These are phyloP conservation scores for Aureobasidium lini DNA, from an alignment of 2,329 filamentous ascomycete genomes.

Conservation along the genomic window DNA sequence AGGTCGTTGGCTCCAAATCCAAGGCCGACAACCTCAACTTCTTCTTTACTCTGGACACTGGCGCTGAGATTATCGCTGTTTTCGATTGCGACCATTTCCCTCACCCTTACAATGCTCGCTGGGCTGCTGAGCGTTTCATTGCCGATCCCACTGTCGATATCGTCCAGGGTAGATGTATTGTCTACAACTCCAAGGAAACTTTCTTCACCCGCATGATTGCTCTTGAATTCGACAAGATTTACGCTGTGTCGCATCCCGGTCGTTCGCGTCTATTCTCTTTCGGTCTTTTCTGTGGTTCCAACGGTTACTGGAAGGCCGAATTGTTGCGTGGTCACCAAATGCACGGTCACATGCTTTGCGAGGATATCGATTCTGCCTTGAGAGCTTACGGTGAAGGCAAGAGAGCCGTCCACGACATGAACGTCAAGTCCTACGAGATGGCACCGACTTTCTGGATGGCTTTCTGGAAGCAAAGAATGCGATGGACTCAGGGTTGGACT, in stretches of 20 bases:
- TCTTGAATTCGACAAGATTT: constrained; percentile 47
- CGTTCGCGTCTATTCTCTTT: constrained; percentile 41
- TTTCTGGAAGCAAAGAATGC: constrained; percentile 44
- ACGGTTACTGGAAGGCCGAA: constrained; percentile 42
- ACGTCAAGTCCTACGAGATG: constrained; percentile 43
- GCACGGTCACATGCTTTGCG: constrained; percentile 43
- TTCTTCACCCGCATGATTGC: constrained; percentile 42
- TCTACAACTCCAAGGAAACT: constrained; percentile 40
- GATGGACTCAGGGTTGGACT: constrained; percentile 45
- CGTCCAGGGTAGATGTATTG: constrained; percentile 43
- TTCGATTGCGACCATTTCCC: constrained; percentile 46
- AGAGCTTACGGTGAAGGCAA: constrained; percentile 39
- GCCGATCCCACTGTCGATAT: constrained; percentile 37
- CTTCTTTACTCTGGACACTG: constrained; percentile 38
- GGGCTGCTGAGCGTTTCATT: constrained; percentile 42
- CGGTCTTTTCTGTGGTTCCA: constrained; percentile 43
- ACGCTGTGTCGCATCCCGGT: constrained; percentile 44
- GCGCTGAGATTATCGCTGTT: constrained; percentile 40
- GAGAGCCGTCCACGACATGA: constrained; percentile 41
- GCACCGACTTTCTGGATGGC: constrained; percentile 38
- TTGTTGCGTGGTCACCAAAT: constrained; percentile 41
- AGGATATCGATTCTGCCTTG: constrained; percentile 45
- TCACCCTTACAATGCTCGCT: constrained; percentile 41
- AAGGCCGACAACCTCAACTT: constrained; percentile 46
- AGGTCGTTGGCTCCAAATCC: constrained; percentile 42